Conservation (phyloP, 441 rosid species). For the Populus hybrid region DNA sequence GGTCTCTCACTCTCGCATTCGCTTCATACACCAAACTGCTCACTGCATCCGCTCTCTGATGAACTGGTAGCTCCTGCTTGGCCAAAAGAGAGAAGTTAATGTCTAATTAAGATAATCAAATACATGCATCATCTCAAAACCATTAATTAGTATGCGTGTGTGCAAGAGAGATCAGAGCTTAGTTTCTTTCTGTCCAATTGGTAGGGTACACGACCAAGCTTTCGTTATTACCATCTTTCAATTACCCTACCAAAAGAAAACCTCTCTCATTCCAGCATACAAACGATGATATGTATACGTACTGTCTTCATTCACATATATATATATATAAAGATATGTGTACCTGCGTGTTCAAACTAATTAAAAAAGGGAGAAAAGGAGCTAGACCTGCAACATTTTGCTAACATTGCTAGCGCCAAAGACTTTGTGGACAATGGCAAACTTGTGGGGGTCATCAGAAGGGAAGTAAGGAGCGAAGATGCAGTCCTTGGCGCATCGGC, state of each 20-base stretch:
- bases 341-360: not conserved
- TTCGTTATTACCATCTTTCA: not conserved
- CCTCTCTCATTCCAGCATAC: not conserved
- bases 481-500: constrained; percentile 88
- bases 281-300: not conserved
- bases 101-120: constrained; percentile 27
- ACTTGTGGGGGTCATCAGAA: constrained; percentile 62
- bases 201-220: not conserved
- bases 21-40: constrained; percentile 93
- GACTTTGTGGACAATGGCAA: constrained; percentile 56
- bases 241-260: not conserved
- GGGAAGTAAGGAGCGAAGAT: constrained; percentile 95
- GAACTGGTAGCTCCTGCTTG: constrained; percentile 71
- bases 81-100: constrained; percentile 34
- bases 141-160: not conserved
- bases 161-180: not conserved
- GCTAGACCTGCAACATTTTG: constrained; percentile 84
- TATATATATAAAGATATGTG: too few relatives aligned
- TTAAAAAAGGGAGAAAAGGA: not conserved
- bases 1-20: constrained; percentile 17
- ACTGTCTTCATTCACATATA: too few relatives aligned
- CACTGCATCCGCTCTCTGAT: constrained; percentile 88
- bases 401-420: constrained; percentile 93
- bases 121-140: not conserved
- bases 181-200: not conserved